These are phyloP conservation scores for Ajuga reptans DNA, from an alignment of 305 asterid genomes.

Conservation along the genomic window DNA sequence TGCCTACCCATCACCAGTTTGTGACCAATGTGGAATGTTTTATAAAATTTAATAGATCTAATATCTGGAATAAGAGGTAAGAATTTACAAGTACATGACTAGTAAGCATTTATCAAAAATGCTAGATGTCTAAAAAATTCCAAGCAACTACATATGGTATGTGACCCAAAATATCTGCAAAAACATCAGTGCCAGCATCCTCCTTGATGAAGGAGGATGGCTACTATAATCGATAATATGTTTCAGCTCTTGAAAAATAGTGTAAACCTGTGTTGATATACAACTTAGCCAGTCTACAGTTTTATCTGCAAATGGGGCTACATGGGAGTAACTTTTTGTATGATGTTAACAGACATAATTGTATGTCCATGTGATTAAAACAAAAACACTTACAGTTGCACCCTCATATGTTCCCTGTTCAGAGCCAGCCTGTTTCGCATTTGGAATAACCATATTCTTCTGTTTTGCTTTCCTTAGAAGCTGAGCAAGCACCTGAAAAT, in stretches of 20 bases:
- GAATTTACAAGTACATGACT: not conserved
- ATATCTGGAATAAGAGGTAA: not conserved
- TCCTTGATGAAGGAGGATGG: constrained; percentile 2
- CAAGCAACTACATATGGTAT: not conserved
- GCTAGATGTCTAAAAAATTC: not conserved
- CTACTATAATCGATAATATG: not conserved
- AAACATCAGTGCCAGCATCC: not conserved
- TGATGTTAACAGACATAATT: not conserved
- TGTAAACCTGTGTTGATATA: not conserved
- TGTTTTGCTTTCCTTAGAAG: constrained; percentile 92
- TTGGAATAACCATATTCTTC: constrained; percentile 76
- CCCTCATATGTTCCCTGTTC: constrained; percentile 98
- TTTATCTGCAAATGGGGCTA: not conserved
- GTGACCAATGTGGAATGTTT: not conserved
- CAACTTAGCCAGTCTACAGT: not conserved
- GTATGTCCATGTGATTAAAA: constrained; percentile 18
- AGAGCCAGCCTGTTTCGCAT: constrained; percentile 87
- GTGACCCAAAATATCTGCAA: not conserved
- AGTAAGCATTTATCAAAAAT: not conserved
- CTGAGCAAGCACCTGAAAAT: constrained; percentile 84
- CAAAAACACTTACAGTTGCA: constrained; percentile 69
- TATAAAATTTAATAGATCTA: not conserved
- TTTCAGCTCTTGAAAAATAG: not conserved
- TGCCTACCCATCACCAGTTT: not conserved
- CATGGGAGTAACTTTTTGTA: constrained; percentile 8